A percentile compares a stretch with the other conserved stretches of the same genome.
Evolutionary conservation across 805 yeast species (phyloP).

Genomic region (Cephaloascus albidus): DNA sequence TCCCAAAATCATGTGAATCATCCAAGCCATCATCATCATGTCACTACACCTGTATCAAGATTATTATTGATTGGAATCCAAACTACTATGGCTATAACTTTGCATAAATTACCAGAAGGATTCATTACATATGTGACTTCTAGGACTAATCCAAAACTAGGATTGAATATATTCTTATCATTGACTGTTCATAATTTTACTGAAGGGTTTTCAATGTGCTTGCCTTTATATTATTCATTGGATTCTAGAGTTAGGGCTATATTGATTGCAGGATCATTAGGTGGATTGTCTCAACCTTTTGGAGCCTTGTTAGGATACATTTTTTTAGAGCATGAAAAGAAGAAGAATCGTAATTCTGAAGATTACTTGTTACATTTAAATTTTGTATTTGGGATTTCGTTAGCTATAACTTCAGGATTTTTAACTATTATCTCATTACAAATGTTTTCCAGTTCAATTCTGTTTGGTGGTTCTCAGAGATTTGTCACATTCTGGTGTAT

Average conservation of each 20-base stretch:
- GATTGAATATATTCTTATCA: constrained; percentile 75
- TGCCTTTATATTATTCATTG: constrained; percentile 79
- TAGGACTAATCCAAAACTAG: constrained; percentile 46
- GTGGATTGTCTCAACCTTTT: constrained; percentile 80
- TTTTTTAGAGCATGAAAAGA: constrained; percentile 26
- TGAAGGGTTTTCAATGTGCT: constrained; percentile 90
- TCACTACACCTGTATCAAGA: constrained; percentile 67
- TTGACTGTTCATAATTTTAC: constrained; percentile 83
- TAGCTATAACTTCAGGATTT: constrained; percentile 78
- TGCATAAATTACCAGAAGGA: constrained; percentile 95
- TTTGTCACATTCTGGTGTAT: constrained; percentile 51
- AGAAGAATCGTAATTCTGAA: constrained; percentile 15
- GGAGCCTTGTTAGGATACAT: constrained; percentile 73
- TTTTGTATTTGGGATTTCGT: constrained; percentile 48
- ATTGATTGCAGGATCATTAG: constrained; percentile 54
- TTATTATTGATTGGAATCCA: constrained; percentile 85
- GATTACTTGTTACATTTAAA: constrained; percentile 23
- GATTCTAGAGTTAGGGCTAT: constrained; percentile 55
- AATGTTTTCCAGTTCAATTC: constrained; percentile 77
- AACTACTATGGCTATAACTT: constrained; percentile 76
- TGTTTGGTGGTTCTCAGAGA: constrained; percentile 66
- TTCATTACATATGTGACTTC: constrained; percentile 79
- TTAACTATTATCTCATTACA: constrained; percentile 73
- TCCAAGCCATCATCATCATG: constrained; percentile 63
- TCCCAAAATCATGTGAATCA: constrained; percentile 16